Base-by-base conservation (phyloP, 371 early-diverging fungal species). In the Syncephalastrum contaminatum region DNA sequence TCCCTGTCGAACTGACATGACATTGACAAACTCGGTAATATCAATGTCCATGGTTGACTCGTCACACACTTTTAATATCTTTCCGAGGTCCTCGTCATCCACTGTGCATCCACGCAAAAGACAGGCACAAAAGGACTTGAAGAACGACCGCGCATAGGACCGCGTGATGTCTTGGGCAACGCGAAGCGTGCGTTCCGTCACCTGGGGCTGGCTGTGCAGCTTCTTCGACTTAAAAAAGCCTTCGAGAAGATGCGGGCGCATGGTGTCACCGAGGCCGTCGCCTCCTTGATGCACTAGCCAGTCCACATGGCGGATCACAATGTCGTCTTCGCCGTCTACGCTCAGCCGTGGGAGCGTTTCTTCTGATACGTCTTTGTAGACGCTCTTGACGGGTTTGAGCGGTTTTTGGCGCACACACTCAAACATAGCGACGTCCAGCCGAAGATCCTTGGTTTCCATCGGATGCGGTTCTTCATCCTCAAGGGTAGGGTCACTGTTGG, bases 11-110 rank as follows among this genome's bases (percentile, higher is more conserved):
- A 78, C 72, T 10, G 80, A 69, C 60, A 79, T 69, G 0, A 82
- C 81, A 57, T 90, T 88, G 5, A 91, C 59, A 64, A 85, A 89
- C 1, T 73, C 81, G 1, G 92, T 89, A 14, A 90, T 79, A 66
- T 90, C 86, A 41, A 91, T 81, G 25, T 88, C 84, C 59, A 90
- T 79, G 5, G 65, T 57, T 0, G 82, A 77, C 47, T 87, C 82
- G 24, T 77, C 70, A 50, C 89, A 88, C 3, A 82, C 67, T 14
- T 75, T 73, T 24, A 85, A 51, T 0, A 83, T 84, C 49, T 76
- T 82, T 15, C 63, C 70, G 21, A 91, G 58, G 58, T 90, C 90
- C 0, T 67, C 60, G 13, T 70, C 62, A 41, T 70, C 72, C 19
- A 88, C 75, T 10, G 70, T 50, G 41, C 79, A 77, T 1, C 84